Conservation (phyloP, 164 flowering plant species). For the Aristolochia fimbriata region DNA sequence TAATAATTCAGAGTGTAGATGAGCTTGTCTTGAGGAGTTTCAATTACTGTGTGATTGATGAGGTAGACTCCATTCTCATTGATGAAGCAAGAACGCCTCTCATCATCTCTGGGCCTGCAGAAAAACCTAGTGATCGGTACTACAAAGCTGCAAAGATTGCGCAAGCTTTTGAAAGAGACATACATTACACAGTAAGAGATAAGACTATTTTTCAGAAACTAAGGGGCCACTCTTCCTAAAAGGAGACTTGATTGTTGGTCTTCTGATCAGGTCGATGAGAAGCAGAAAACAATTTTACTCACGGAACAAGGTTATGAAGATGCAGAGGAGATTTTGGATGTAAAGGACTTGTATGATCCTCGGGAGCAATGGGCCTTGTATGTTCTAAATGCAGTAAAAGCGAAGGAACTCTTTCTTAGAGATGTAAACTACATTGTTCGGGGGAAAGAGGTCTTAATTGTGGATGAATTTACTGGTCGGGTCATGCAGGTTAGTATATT, state of each 20-base stretch:
- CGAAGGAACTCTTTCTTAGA: slow-evolving; percentile 88
- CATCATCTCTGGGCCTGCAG: slow-evolving; percentile 97
- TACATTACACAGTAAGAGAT: slow-evolving; percentile 84
- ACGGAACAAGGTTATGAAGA: slow-evolving; percentile 98
- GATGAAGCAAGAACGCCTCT: slow-evolving; percentile 99
- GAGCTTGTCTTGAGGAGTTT: slow-evolving; percentile 88
- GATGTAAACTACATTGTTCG: slow-evolving; percentile 94
- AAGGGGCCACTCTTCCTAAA: not conserved
- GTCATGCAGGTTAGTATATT: slow-evolving; percentile 79
- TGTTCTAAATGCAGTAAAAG: slow-evolving; percentile 86
- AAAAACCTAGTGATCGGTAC: slow-evolving; percentile 88
- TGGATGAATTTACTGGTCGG: slow-evolving; percentile 97
- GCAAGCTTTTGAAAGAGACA: slow-evolving; percentile 78
- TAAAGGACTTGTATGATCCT: slow-evolving; percentile 95
- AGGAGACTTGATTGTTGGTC: not conserved
- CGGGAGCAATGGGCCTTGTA: slow-evolving; percentile 97
- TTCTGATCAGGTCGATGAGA: slow-evolving; percentile 75
- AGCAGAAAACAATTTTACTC: slow-evolving; percentile 79
- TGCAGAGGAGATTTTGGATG: slow-evolving; percentile 85
- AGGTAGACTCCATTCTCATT: slow-evolving; percentile 98
- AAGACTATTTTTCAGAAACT: slow-evolving; percentile 1
- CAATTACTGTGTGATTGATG: slow-evolving; percentile 91
- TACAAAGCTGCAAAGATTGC: slow-evolving; percentile 97
- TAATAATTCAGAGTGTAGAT: slow-evolving; percentile 63
- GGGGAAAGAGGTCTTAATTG: slow-evolving; percentile 92